Evolutionary conservation across 768 basidiomycete genomes (phyloP), one percentile per base, ranked within the genome.

Genomic region (Tricholoma terreum): DNA sequence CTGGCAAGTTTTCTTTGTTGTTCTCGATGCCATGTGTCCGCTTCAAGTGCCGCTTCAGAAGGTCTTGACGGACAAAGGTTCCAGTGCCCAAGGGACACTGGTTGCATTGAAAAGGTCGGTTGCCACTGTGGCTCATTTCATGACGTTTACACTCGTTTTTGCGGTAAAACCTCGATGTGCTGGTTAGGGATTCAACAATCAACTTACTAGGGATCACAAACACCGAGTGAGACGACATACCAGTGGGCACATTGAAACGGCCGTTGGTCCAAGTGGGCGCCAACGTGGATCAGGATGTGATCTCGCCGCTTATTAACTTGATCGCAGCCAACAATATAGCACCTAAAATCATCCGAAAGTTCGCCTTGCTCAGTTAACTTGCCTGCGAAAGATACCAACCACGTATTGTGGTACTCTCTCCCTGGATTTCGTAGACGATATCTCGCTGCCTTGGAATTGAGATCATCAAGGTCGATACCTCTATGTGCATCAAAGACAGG

Each of bases 61-160:
- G 77, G 64, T 90, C 87, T 65, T 84, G 84, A 42, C 87, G 82
- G 46, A 83, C 82, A 56, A 87, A 90, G 31, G 79, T 77, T 55
- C 79, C 76, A 40, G 75, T 75, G 2, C 72, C 72, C 30, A 61
- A 63, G 6, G 77, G 72, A 54, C 87, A 89, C 36, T 84, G 70
- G 50, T 76, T 63, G 57, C 88, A 90, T 19, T 73, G 71, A 60
- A 80, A 87, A 6, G 87, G 87, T 57, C 84, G 80, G 38, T 69
- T 60, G 12, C 83, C 84, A 10, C 74, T 80, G 63, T 90, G 87
- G 58, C 81, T 84, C 12, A 82, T 76, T 67, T 87, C 86, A 58
- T 90, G 88, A 24, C 88, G 82, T 66, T 87, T 89, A 73, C 85
- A 87, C 66, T 90, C 87, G 63, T 90, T 89, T 68, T 85, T 89